Evolutionary conservation across 208 protist species (phyloP), one percentile per base, ranked within the genome.

Genomic region (Trypanosoma congolense): DNA sequence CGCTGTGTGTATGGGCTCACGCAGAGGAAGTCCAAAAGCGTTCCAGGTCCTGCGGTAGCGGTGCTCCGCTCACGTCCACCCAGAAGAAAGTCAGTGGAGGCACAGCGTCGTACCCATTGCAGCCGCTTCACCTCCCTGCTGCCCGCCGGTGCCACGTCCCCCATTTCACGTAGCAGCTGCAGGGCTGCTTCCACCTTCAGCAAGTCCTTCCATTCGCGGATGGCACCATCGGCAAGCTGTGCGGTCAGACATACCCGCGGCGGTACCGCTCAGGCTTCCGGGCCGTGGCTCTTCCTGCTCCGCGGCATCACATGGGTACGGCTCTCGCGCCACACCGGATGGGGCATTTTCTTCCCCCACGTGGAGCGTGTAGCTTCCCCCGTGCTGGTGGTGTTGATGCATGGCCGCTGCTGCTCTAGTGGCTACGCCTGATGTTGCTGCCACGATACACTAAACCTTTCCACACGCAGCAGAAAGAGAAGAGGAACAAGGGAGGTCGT

Each of bases 1-100:
- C 44, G 28, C 33, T 51, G 31, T 28, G 56, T 61, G 28, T 6
- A 22, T 21, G 33, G 22, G 44, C 52, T 40, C 10, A 61, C 24
- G 3, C 42, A 10, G 2, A 61, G 4, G 4, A 61, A 19, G 4
- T 29, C 22, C 30, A 61, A 61, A 30, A 61, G 56, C 18, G 41
- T 21, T 18, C 49, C 45, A 61, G 24, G 33, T 61, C 56, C 10
- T 53, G 18, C 28, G 31, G 22, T 31, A 33, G 8, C 26, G 56
- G 56, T 21, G 22, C 43, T 1, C 56, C 56, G 8, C 40, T 53
- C 6, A 52, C 52, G 31, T 61, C 56, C 25, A 61, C 52, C 56
- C 56, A 61, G 29, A 61, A 61, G 18, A 61, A 61, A 16, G 56
- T 31, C 3, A 61, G n/a, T 19, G n/a, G n/a, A 3, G 28, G 3